phyloP scores from a whole-genome alignment of 2,329 filamentous ascomycete species.

The Cladobotryum mycophilum region DNA sequence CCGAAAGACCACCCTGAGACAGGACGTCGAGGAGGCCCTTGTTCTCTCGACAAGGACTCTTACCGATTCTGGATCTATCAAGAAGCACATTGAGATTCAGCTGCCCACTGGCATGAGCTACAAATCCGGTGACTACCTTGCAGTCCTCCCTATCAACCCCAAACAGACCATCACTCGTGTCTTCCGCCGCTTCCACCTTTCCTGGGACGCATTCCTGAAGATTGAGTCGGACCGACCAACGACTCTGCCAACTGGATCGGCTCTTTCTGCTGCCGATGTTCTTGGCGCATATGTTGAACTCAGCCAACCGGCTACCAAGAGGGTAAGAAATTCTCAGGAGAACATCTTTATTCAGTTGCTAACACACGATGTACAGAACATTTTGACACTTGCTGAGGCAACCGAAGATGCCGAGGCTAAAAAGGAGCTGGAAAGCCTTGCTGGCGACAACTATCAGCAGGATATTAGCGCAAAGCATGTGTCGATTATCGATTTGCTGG shows the following conservation, averaged over 20 bases:
- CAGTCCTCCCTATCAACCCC: conserved; percentile 65
- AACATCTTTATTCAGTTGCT: neutral
- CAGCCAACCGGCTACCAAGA: conserved; percentile 64
- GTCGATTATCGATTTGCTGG: conserved; percentile 63
- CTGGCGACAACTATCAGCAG: conserved; percentile 40
- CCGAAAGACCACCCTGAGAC: conserved; percentile 52
- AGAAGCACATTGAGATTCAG: conserved; percentile 61
- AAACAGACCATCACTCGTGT: conserved; percentile 54
- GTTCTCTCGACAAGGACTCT: conserved; percentile 49
- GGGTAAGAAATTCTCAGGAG: conserved; percentile 33
- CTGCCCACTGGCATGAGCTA: conserved; percentile 62
- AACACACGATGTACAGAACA: conserved; percentile 23
- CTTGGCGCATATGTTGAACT: conserved; percentile 68
- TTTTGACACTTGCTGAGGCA: conserved; percentile 40
- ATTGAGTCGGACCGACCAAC: conserved; percentile 49
- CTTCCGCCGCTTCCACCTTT: conserved; percentile 58
- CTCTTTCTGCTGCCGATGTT: conserved; percentile 56
- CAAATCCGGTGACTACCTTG: conserved; percentile 69
- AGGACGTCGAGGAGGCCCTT: conserved; percentile 56
- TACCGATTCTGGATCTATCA: conserved; percentile 45
- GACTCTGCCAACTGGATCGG: conserved; percentile 47
- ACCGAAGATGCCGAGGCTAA: conserved; percentile 39
- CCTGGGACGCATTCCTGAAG: conserved; percentile 62
- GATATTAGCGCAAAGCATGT: conserved; percentile 51
- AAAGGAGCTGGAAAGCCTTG: conserved; percentile 40